phyloP scores from a whole-genome alignment of 2,329 filamentous ascomycete genomes.

The Bipolaris victoriae region DNA sequence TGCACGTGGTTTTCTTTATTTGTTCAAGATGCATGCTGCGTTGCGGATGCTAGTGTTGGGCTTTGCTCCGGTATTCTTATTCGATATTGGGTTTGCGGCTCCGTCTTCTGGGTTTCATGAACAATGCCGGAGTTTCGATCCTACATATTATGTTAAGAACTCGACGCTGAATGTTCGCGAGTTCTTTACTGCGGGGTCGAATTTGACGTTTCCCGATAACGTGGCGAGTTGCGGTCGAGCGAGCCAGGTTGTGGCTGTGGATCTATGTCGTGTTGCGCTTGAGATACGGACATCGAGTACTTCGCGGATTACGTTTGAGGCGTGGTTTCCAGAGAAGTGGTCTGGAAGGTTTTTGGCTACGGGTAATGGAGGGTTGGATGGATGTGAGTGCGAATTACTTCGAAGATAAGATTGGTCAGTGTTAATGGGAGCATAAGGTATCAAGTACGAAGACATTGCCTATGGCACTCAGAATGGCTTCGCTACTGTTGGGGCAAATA shows the following conservation, averaged over 20 bases:
- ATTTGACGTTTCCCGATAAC: conserved; percentile 48
- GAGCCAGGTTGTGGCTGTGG: conserved; percentile 45
- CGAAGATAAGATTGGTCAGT: neutral
- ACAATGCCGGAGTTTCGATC: conserved; percentile 29
- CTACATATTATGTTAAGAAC: conserved; percentile 18
- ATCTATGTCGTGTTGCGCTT: conserved; percentile 53
- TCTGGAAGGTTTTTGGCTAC: conserved; percentile 48
- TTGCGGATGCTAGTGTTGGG: neutral
- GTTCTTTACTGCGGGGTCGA: conserved; percentile 48
- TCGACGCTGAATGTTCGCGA: conserved; percentile 34
- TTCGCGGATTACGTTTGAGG: conserved; percentile 52
- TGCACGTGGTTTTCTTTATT: neutral
- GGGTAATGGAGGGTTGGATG: conserved; percentile 52
- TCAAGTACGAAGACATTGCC: conserved; percentile 49
- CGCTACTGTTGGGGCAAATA: conserved; percentile 50
- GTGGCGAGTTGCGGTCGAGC: conserved; percentile 44
- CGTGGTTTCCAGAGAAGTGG: conserved; percentile 48
- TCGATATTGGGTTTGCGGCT: neutral
- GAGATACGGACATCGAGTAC: conserved; percentile 50
- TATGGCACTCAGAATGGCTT: conserved; percentile 48
- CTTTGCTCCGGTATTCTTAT: neutral
- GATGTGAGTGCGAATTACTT: conserved; percentile 43
- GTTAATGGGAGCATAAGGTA: conserved; percentile 39
- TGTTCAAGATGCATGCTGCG: neutral
- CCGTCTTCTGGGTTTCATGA: conserved; percentile 15